phyloP scores from a whole-genome alignment of 352 stramenopile genomes.

The Aphanomyces euteiches region DNA sequence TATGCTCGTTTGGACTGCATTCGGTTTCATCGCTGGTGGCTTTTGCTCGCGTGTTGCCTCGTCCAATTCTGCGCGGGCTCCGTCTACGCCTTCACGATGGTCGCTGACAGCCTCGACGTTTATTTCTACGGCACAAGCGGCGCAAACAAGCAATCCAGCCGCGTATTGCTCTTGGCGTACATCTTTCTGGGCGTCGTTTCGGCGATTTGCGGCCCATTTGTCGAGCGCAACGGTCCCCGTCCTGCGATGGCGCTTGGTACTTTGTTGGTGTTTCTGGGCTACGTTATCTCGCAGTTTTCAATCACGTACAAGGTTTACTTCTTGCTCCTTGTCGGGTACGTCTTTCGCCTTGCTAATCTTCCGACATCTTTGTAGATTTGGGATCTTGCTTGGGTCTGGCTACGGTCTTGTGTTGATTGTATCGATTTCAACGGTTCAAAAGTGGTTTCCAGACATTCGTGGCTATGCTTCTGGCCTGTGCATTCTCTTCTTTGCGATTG shows the following conservation, averaged over 20 bases:
- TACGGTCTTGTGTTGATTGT: conserved; percentile 62
- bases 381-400: conserved; percentile 45
- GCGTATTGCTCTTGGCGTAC: conserved; percentile 37
- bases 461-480: conserved; percentile 58
- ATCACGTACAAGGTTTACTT: conserved; percentile 45
- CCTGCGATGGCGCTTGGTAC: conserved; percentile 47
- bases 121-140: conserved; percentile 44
- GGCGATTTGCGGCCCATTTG: conserved; percentile 48
- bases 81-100: conserved; percentile 59
- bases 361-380: neutral
- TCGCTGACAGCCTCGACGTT: conserved; percentile 55
- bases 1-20: conserved; percentile 41
- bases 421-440: conserved; percentile 53
- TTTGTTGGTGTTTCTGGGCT: conserved; percentile 42
- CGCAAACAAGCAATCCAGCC: conserved; percentile 37
- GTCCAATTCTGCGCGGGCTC: conserved; percentile 62
- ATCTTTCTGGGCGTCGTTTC: conserved; percentile 49
- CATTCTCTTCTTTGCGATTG: conserved; percentile 47
- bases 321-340: conserved; percentile 57
- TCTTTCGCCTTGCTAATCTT: conserved; percentile 30
- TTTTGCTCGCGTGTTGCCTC: conserved; percentile 54
- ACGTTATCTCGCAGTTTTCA: conserved; percentile 46
- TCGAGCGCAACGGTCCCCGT: conserved; percentile 52
- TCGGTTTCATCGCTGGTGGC: conserved; percentile 57
- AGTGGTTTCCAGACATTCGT: conserved; percentile 71